phyloP scores from a whole-genome alignment of 2,329 filamentous ascomycete genomes.

The Dothiorella sarmentorum region DNA sequence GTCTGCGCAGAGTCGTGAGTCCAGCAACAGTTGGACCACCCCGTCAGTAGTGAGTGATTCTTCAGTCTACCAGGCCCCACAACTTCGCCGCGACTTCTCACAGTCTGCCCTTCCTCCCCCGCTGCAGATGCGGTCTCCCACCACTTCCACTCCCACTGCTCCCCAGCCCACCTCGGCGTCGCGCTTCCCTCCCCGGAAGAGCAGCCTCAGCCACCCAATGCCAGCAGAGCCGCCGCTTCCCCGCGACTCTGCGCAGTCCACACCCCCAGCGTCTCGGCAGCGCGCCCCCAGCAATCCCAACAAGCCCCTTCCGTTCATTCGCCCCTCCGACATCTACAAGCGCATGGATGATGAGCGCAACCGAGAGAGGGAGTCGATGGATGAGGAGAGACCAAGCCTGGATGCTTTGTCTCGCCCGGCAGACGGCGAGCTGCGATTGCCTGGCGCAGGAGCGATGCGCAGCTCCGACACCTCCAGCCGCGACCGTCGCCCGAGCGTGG shows the following conservation, averaged over 20 bases:
- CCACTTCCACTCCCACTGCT: constrained; percentile 37
- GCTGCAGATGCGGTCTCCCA: constrained; percentile 38
- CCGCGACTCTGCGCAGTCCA: constrained; percentile 4
- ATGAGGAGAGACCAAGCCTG: constrained; percentile 55
- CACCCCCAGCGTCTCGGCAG: constrained; percentile 24
- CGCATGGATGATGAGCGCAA: constrained; percentile 64
- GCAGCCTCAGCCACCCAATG: constrained; percentile 52
- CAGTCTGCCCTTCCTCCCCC: constrained; percentile 52
- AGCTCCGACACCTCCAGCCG: constrained; percentile 18
- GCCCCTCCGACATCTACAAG: constrained; percentile 75
- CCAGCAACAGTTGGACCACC: constrained; percentile 29
- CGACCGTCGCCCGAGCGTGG: neutral
- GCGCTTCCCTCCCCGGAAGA: constrained; percentile 58
- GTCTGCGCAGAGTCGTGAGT: constrained; percentile 22
- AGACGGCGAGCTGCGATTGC: constrained; percentile 22
- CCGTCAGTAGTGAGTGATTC: constrained; percentile 32
- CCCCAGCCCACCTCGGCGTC: constrained; percentile 31
- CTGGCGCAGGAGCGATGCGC: constrained; percentile 3
- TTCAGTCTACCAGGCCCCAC: constrained; percentile 30
- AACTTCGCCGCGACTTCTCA: constrained; percentile 49
- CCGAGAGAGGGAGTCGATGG: constrained; percentile 55
- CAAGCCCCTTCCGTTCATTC: constrained; percentile 62
- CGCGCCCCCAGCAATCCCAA: constrained; percentile 32
- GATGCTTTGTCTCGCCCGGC: constrained; percentile 45
- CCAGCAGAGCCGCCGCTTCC: constrained; percentile 6